Evolutionary conservation across 768 basidiomycete genomes (phyloP), one percentile per base, ranked within the genome.

Genomic region (Leccinum rimulosum): DNA sequence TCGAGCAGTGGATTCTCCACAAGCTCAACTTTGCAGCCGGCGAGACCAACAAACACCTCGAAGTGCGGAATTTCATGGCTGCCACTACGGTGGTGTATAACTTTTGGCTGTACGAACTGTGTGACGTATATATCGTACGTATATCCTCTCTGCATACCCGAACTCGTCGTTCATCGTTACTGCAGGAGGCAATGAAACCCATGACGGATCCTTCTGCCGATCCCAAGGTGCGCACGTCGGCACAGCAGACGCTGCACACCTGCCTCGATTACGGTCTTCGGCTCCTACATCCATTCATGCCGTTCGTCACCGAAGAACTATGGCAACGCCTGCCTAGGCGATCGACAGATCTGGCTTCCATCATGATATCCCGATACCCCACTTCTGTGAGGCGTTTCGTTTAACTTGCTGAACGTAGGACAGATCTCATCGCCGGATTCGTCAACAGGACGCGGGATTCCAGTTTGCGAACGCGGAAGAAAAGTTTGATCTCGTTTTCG

Each of bases 61-160:
- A 82, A 27, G 85, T 87, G 25, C 85, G 96, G 49, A 95, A 95
- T 71, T 98, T 99, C 78, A 94, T 96, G 88, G 79, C 82, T 17
- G 97, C 95, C 1, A 96, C 97, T 0, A 87, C 80, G 3, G 80
- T 85, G 0, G 88, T 84, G 0, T 85, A 98, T 76, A 92, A 92
- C 67, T 98, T 97, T 79, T 99, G 97, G 96, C 75, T 99, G 40
- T 95, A 98, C 72, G 96, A 99, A 74, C 80, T 98, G n/a, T 99
- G 97, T 70, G 97, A 99, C 70, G 95, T 99, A 27, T 99, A 95
- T 76, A 98, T 99, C 64, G 93, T 95, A 59, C 61, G 91, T 74
- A 27, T 15, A 70, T 11, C 15, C 25, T 61, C 22, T 60, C 8
- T 31, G 36, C 27, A 17, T 57, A 51, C 52, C 3, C 12, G 25